phyloP scores from a whole-genome alignment of 177 flowering plant species.

The Vitis hybrid region DNA sequence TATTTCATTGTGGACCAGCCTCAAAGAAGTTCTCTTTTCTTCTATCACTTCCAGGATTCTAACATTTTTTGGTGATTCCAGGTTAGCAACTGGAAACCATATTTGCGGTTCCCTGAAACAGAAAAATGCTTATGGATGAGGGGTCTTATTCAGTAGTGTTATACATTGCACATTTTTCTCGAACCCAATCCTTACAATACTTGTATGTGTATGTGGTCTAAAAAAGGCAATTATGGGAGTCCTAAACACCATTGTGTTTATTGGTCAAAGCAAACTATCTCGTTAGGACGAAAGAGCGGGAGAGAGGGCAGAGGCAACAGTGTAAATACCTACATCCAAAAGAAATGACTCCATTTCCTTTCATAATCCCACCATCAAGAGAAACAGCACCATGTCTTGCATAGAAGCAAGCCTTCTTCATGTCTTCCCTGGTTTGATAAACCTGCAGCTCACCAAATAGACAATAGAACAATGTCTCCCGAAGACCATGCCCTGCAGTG shows the following conservation, averaged over 20 bases:
- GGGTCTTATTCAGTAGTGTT: too few relatives aligned
- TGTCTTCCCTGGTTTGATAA: constrained; percentile 44
- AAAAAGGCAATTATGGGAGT: too few relatives aligned
- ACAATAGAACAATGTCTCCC: constrained; percentile 65
- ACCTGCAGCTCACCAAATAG: constrained; percentile 76
- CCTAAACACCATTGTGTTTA: too few relatives aligned
- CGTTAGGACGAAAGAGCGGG: background rate
- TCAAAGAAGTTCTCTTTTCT: constrained; percentile 16
- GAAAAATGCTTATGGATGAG: background rate
- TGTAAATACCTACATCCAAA: constrained; percentile 49
- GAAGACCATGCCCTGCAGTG: constrained; percentile 52
- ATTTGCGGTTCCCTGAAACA: constrained; percentile 36
- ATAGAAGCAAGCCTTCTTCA: constrained; percentile 37
- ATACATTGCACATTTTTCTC: too few relatives aligned
- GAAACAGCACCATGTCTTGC: constrained; percentile 62
- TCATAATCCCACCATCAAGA: constrained; percentile 68
- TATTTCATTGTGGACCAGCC: background rate
- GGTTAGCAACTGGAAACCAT: constrained; percentile 30
- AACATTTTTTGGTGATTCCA: constrained; percentile 2
- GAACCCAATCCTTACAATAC: background rate
- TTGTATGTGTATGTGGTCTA: background rate
- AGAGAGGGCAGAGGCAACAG: background rate
- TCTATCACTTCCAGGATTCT: constrained; percentile 11
- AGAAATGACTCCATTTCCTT: constrained; percentile 47
- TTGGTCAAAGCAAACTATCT: too few relatives aligned